Evolutionary conservation across 148 eudicot species (phyloP).

Genomic region (Salicornia ramosissima): DNA sequence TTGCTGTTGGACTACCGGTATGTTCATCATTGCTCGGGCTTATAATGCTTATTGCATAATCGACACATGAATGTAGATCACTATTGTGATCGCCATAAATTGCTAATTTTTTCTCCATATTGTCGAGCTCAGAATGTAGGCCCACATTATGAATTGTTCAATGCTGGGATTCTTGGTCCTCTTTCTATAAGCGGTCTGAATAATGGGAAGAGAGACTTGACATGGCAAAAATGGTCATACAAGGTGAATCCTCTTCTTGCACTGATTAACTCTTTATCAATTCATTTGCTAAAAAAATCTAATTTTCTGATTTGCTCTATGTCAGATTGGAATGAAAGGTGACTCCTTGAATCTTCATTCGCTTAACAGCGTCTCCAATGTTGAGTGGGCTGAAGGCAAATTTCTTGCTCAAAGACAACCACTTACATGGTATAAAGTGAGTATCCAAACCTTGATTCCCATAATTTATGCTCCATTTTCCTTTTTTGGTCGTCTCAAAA

Average conservation of each 20-base stretch:
- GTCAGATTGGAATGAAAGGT: constrained; percentile 84
- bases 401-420: constrained; percentile 54
- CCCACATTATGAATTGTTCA: constrained; percentile 67
- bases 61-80: background rate
- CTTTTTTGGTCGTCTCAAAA: too few species aligned
- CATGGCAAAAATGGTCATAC: constrained; percentile 93
- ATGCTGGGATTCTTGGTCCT: constrained; percentile 84
- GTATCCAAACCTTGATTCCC: constrained; percentile 17
- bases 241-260: constrained; percentile 44
- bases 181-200: constrained; percentile 64
- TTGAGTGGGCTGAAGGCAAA: constrained; percentile 69
- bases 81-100: background rate
- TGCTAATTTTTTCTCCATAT: constrained; percentile 1
- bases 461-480: too few species aligned
- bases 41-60: background rate
- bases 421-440: constrained; percentile 80
- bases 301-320: constrained; percentile 5
- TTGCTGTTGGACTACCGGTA: constrained; percentile 97
- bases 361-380: constrained; percentile 63
- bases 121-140: constrained; percentile 56
- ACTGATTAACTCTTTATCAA: background rate
- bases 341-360: constrained; percentile 81
- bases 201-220: constrained; percentile 68
- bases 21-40: constrained; percentile 22
- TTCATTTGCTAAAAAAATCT: background rate